Evolutionary conservation across 805 yeast genomes (phyloP).

Genomic region (Geotrichum ghanense): DNA sequence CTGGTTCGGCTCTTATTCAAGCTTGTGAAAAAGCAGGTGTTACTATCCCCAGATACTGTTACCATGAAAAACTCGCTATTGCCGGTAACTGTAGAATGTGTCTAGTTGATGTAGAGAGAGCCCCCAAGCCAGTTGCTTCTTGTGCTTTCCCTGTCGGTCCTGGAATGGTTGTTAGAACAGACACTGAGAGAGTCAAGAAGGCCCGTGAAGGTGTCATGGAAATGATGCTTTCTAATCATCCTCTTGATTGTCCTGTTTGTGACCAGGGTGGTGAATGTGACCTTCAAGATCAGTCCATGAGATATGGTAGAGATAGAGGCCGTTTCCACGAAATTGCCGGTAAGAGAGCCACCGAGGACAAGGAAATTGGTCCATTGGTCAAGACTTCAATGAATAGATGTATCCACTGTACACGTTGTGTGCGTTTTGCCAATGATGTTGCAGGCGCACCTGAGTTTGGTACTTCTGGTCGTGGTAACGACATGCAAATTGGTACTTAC

Average conservation of each 20-base stretch:
- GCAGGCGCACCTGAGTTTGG: constrained; percentile 93
- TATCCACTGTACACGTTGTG: constrained; percentile 87
- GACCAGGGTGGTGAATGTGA: constrained; percentile 96
- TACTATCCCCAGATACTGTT: constrained; percentile 77
- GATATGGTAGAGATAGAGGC: constrained; percentile 81
- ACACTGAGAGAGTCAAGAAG: constrained; percentile 63
- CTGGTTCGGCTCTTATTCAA: constrained; percentile 79
- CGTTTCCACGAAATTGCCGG: constrained; percentile 73
- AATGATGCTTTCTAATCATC: constrained; percentile 79
- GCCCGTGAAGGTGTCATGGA: constrained; percentile 88
- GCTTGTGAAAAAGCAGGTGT: constrained; percentile 90
- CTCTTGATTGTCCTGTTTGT: constrained; percentile 85
- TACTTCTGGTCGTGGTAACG: constrained; percentile 82
- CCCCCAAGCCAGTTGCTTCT: constrained; percentile 82
- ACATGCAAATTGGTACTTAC: constrained; percentile 84
- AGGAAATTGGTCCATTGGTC: constrained; percentile 80
- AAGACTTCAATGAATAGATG: constrained; percentile 89
- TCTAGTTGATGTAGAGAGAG: constrained; percentile 77
- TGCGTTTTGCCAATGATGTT: constrained; percentile 77
- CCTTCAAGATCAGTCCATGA: constrained; percentile 73
- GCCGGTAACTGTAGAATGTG: constrained; percentile 95
- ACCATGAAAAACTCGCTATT: constrained; percentile 79
- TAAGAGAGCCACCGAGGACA: constrained; percentile 83
- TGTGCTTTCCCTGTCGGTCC: constrained; percentile 85
- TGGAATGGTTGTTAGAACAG: constrained; percentile 80